Percentiles rank a stretch among this genome's conserved stretches.
Evolutionary conservation across 768 basidiomycete genomes (phyloP).

Genomic region (Holtermannia corniformis): DNA sequence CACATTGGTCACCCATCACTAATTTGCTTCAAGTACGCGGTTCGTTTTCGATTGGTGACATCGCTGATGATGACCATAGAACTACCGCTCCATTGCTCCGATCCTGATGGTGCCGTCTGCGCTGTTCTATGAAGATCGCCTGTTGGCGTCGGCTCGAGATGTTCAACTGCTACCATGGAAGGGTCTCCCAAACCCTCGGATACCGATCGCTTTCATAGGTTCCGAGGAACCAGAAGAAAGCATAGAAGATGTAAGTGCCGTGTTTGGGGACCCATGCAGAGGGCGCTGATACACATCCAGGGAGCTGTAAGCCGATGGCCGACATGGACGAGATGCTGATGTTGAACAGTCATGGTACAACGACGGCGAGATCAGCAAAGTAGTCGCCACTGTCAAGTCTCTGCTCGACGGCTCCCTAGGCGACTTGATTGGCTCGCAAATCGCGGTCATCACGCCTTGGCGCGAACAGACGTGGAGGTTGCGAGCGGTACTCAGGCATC

Average conservation of each 20-base stretch:
- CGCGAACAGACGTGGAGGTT: conserved; percentile 42
- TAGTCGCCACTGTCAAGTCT: conserved; percentile 18
- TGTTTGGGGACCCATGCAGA: not conserved
- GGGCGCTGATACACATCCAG: not conserved
- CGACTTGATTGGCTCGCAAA: conserved; percentile 24
- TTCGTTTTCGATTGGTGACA: not conserved
- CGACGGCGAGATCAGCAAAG: conserved; percentile 22
- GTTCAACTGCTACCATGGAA: conserved; percentile 22
- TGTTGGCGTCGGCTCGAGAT: conserved; percentile 26
- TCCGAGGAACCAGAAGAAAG: conserved; percentile 31
- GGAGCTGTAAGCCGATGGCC: not conserved
- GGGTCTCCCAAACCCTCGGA: conserved; percentile 18
- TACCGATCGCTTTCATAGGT: conserved; percentile 37
- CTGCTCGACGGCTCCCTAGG: conserved; percentile 13
- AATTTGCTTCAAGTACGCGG: conserved; percentile 14
- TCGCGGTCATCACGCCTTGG: conserved; percentile 41
- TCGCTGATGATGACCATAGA: conserved; percentile 10
- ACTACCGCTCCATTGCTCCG: conserved; percentile 40
- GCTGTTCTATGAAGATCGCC: conserved; percentile 40
- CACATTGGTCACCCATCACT: conserved; percentile 2
- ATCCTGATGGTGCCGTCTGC: conserved; percentile 40
- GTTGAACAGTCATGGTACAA: conserved; percentile 33
- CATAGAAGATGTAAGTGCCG: conserved; percentile 41
- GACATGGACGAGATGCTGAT: not conserved
- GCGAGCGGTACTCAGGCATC: conserved; percentile 28